Evolutionary conservation across 108 stramenopile genomes (phyloP), one percentile per base, ranked within the genome.

Genomic region (Cyclotella baltica): DNA sequence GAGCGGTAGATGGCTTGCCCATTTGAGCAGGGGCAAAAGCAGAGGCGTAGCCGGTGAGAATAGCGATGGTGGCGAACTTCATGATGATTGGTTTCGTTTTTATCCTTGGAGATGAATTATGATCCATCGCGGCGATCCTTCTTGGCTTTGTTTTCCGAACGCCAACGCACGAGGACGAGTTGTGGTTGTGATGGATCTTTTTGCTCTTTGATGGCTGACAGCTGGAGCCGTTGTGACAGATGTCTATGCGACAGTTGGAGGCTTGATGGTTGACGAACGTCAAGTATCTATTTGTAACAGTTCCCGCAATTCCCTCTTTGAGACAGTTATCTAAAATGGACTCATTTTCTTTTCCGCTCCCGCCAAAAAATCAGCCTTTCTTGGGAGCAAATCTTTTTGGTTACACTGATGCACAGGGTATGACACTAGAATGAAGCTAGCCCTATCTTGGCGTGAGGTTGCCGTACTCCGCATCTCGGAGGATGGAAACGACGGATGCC

Each of bases 21-120:
- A 59, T 38, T 47, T 67, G 35, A 40, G 77, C 36, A 25, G 84
- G 84, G 13, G 75, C 79, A 40, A 84, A 84, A 59, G 79, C 79
- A 34, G 43, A 65, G 35, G 79, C 53, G 48, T 59, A 70, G 23
- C 75, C 43, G 27, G 64, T 40, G 10, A 81, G 56, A 48, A 72
- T 33, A 38, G 80, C 53, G 62, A 81, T 38, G 31, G 68, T 29
- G 55, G 72, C 11, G 75, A 83, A 57, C 77, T 86, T 86, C 86
- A 86, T 86, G 15, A 29, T 86, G 67, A 40, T 58, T 34, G 55
- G 22, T 62, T 43, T 13, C 10, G 40, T 43, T 13, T 6, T 43
- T 58, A 36, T 8, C 53, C 19, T 55, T 25, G 53, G 53, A 16
- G 9, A 8, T 8, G 19, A 5, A 59, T 31, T 28, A 20, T 20